Percentiles rank a stretch among this genome's conserved stretches.
Conservation (phyloP, 2,329 filamentous ascomycete species). For the Xylaria polymorpha region DNA sequence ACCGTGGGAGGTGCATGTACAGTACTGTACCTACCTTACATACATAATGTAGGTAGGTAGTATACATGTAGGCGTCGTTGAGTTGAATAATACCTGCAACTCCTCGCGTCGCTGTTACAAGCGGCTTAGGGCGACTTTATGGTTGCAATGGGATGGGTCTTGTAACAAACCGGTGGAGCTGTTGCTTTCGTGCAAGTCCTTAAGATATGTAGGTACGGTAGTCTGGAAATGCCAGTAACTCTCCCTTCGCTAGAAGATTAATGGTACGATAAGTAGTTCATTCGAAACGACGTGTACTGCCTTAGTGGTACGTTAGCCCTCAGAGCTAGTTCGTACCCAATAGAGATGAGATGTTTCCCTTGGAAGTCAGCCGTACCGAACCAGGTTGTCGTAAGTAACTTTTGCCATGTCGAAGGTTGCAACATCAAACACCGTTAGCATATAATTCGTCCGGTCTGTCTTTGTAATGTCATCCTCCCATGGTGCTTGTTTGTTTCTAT, state of each 20-base stretch:
- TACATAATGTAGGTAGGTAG: too few species aligned
- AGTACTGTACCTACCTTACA: too few species aligned
- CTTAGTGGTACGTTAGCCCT: conserved; percentile 12
- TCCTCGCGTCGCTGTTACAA: conserved; percentile 7
- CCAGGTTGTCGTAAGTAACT: conserved; percentile 38
- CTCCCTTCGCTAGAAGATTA: conserved; percentile 1
- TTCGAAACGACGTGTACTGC: conserved; percentile 24
- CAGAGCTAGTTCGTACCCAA: neutral
- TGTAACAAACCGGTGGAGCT: conserved; percentile 29
- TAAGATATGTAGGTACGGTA: neutral
- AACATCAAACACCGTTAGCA: conserved; percentile 39
- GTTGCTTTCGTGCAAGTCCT: conserved; percentile 9
- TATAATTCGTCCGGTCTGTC: conserved; percentile 20
- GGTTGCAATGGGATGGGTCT: conserved; percentile 22
- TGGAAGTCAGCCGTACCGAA: conserved; percentile 12
- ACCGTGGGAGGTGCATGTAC: neutral
- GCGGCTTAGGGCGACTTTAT: conserved; percentile 9
- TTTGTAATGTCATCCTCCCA: conserved; percentile 24
- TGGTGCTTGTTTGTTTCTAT: conserved; percentile 35
- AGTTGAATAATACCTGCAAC: neutral
- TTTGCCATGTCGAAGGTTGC: conserved; percentile 48
- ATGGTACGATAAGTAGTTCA: conserved; percentile 28
- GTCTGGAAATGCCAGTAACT: conserved; percentile 17
- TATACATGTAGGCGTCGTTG: neutral
- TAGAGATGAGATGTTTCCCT: conserved; percentile 12